Evolutionary conservation across 2,329 filamentous ascomycete genomes (phyloP).

Genomic region (Penicillium decumbens): DNA sequence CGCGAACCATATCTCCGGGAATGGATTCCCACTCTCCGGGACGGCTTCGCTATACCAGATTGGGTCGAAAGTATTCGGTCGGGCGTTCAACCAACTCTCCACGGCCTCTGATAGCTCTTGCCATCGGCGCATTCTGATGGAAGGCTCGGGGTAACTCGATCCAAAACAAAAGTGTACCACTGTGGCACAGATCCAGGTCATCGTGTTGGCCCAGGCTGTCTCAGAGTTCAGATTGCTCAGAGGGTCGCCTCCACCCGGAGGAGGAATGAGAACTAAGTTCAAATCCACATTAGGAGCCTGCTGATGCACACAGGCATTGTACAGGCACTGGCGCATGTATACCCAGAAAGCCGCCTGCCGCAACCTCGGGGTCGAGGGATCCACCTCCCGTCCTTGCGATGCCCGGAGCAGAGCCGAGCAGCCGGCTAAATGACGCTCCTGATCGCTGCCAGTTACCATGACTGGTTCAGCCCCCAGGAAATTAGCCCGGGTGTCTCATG

Average conservation of each 20-base stretch:
- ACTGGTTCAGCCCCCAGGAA: conserved; percentile 3
- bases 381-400: conserved; percentile 9
- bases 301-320: conserved; percentile 11
- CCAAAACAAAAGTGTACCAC: conserved; percentile 12
- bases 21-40: conserved; percentile 4
- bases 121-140: conserved; percentile 4
- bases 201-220: conserved; percentile 12
- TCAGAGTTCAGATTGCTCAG: conserved; percentile 8
- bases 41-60: conserved; percentile 8
- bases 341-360: conserved; percentile 12
- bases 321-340: conserved; percentile 12
- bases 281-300: conserved; percentile 11
- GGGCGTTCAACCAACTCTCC: conserved; percentile 3
- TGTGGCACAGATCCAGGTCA: conserved; percentile 11
- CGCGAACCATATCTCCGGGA: conserved; percentile 9
- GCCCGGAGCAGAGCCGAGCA: conserved; percentile 11
- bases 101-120: conserved; percentile 8
- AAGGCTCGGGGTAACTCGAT: conserved; percentile 4
- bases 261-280: conserved; percentile 7
- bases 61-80: conserved; percentile 6
- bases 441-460: conserved; percentile 10
- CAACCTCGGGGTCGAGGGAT: conserved; percentile 8
- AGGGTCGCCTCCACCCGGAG: conserved; percentile 3
- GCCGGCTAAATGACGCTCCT: conserved; percentile 12
- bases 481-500: conserved; percentile 1